Base-by-base conservation (phyloP, 2,329 filamentous ascomycete genomes). In the Emericellopsis cladophorae region DNA sequence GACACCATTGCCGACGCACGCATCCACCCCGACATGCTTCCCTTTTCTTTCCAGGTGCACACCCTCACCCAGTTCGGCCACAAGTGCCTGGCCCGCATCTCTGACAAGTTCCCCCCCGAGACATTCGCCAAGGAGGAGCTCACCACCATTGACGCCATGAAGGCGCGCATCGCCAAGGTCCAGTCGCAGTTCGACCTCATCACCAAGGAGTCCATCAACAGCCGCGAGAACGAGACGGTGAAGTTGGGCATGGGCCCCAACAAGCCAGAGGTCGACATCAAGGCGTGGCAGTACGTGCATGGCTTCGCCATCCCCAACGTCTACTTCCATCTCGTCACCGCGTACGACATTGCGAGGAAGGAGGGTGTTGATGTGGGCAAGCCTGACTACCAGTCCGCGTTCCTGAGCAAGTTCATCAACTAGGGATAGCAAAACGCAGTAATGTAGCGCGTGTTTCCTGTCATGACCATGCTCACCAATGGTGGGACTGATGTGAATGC, bases 301-400 rank as follows among this genome's bases (percentile, higher is more conserved):
- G 57, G 58, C 4, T 75, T 68, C 54, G 64, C 58, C 4, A 42
- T 77, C 35, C 76, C 79, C 18, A 80, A 82, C 51, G 57, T 81
- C 48, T 80, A 67, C 60, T 84, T 84, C 58, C 80, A 84, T 52
- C 47, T 74, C 12, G 66, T 57, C 4, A 77, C 67, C 11, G 65
- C 73, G 9, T 84, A 84, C 59, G 63, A 57, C 18, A 74, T 84
- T 42, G 51, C 83, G 53, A 64, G 79, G 44, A 69, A 66, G 51
- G 67, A 76, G 57, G 79, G 79, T 2, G 72, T 81, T 22, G 59
- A 64, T 0, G n/a, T 84, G 15, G 76, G 76, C 29, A 83, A 83
- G 66, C 33, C 45, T 40, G 72, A 81, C 50, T 83, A 62, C 52
- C 48, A 76, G 33, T 32, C 11, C 5, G 14, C 50, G 14, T 67